Conservation (phyloP, 768 basidiomycete species). For the Pleurotus salmoneostramineus region DNA sequence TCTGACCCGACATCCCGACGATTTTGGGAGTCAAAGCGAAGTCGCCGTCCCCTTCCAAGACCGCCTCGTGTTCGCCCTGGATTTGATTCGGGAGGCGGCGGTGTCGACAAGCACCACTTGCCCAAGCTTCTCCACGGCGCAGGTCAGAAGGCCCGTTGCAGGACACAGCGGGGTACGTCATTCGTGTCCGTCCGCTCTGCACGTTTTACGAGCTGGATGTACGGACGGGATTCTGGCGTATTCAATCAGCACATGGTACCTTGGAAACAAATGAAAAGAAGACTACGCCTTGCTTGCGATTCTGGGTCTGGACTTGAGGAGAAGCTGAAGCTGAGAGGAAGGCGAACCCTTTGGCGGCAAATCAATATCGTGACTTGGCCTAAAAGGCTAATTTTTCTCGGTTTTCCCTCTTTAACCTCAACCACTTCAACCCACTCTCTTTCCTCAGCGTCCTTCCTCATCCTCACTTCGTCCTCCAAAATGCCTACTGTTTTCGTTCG, state of each 20-base stretch:
- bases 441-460: background rate
- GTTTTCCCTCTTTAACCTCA: background rate
- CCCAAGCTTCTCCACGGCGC: no score
- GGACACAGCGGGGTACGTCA: no score
- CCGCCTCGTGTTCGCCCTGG: background rate
- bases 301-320: no score
- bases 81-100: background rate
- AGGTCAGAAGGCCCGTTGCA: no score
- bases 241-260: no score
- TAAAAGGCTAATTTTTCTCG: background rate
- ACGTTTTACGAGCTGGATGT: no score
- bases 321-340: no score
- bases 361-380: background rate
- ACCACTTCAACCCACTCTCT: background rate
- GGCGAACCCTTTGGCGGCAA: background rate
- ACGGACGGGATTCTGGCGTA: no score
- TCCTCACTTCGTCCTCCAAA: constrained; percentile 6
- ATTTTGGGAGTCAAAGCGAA: background rate
- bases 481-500: constrained; percentile 8
- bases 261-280: no score
- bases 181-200: no score
- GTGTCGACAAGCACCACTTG: no score
- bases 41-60: background rate
- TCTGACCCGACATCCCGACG: background rate
- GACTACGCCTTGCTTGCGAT: no score